These are phyloP conservation scores for Paramecium octaurelia DNA, from an alignment of 73 alveolate genomes.

Conservation along the genomic window DNA sequence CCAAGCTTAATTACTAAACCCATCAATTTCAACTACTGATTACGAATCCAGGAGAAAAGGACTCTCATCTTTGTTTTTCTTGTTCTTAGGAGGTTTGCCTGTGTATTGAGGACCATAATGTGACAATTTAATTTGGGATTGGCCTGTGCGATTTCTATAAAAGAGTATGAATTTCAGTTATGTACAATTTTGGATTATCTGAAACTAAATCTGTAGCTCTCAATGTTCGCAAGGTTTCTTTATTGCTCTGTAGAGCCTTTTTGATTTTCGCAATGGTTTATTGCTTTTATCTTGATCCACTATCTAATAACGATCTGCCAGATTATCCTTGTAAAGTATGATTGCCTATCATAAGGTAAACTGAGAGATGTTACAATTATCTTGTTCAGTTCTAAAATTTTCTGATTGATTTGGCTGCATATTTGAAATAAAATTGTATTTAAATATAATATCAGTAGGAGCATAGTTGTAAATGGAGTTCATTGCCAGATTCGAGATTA, in stretches of 20 bases:
- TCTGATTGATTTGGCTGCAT: not conserved
- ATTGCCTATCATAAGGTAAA: not conserved
- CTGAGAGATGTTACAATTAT: not conserved
- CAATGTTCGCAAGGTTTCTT: not conserved
- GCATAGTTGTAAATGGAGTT: not conserved
- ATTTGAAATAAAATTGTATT: not conserved
- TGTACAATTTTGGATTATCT: not conserved
- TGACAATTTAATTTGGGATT: not conserved
- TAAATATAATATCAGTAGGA: not conserved
- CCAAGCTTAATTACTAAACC: constrained; percentile 38
- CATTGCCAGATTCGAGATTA: not conserved
- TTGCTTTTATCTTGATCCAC: not conserved
- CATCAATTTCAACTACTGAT: not conserved
- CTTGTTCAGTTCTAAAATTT: not conserved
- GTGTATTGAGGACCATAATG: not conserved
- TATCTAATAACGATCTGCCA: not conserved
- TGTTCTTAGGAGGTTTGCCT: not conserved
- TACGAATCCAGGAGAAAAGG: not conserved
- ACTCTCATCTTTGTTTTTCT: not conserved
- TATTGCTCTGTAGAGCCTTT: not conserved
- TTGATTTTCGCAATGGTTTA: not conserved
- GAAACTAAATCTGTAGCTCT: not conserved
- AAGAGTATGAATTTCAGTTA: not conserved
- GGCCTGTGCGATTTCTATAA: not conserved
- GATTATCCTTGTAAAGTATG: not conserved